Evolutionary conservation across 345 rosid genomes (phyloP), one percentile per base, ranked within the genome.

Genomic region (Cardiospermum halicacabum): DNA sequence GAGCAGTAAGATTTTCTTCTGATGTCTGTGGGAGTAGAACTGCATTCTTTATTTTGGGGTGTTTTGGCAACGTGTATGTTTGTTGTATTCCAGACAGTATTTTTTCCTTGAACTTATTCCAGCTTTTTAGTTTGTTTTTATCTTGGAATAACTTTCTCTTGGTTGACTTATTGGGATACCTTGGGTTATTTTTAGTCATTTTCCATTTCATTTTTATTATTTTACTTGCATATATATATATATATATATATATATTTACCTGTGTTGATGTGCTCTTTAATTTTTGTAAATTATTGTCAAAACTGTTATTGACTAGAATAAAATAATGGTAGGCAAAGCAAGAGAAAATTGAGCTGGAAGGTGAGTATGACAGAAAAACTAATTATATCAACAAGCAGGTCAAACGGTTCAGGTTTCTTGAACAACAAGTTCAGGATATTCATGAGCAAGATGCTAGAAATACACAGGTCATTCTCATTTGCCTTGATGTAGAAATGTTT

Each of bases 351-450:
- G 86, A 87, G 73, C 74, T 85, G 59, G 75, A 75, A 60, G 82
- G 78, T 60, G 87, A 87, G 65, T 72, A 77, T 72, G 73, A 54
- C 18, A 82, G 88, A 16, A 72, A 56, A 55, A 64, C 64, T 26
- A 76, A 73, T 36, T 37, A 74, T 42, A 67, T 87, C 37, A 69
- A 63, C 59, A 84, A 77, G 75, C 67, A 75, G 80, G 61, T 39
- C 66, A 82, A 79, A 67, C 77, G 69, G 72, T 68, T 80, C 55
- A 75, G 64, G 68, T 63, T 36, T 60, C 85, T 88, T 77, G 86
- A 91, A 70, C 77, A 70, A 58, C 89, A 94, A 78, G 81, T 73
- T 67, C 78, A 45, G 53, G 96, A 90, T 67, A 82, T 91, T 73
- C 85, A 84, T 40, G 91, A 94, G 63, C 89, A 82, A 72, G 81